Percentiles rank a stretch among this genome's conserved stretches.
Conservation (phyloP, 2,329 filamentous ascomycete genomes). For the Penicillium sp. region DNA sequence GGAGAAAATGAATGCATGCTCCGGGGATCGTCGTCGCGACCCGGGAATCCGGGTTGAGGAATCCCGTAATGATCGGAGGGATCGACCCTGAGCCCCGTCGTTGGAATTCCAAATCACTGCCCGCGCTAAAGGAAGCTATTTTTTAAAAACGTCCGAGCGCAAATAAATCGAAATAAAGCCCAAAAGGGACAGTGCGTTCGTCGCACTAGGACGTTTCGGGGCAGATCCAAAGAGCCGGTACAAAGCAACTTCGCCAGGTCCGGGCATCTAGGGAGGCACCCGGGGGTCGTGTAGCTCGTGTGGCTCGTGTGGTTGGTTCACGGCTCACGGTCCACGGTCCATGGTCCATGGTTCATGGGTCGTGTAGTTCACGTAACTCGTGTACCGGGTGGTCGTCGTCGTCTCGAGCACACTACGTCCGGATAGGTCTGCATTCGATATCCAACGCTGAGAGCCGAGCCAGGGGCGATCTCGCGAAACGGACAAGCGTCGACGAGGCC, state of each 20-base stretch:
- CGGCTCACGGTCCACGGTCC: too few relatives aligned
- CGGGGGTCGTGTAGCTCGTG: too few relatives aligned
- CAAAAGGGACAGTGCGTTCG: background rate
- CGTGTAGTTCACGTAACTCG: too few relatives aligned
- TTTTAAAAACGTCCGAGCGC: slow-evolving; percentile 1
- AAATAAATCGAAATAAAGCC: background rate
- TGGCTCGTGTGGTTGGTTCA: too few relatives aligned
- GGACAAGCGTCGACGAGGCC: slow-evolving; percentile 20
- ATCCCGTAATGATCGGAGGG: slow-evolving; percentile 27
- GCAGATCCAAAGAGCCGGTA: slow-evolving; percentile 17
- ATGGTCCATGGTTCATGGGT: too few relatives aligned
- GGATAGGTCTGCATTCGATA: too few relatives aligned
- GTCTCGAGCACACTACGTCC: too few relatives aligned
- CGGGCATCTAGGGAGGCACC: too few relatives aligned
- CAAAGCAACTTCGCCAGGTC: background rate
- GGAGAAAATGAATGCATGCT: too few relatives aligned
- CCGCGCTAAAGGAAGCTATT: slow-evolving; percentile 14
- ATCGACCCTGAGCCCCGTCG: slow-evolving; percentile 29
- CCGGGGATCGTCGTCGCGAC: slow-evolving; percentile 25
- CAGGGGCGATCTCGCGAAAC: slow-evolving; percentile 17
- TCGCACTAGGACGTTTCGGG: background rate
- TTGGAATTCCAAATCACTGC: slow-evolving; percentile 29
- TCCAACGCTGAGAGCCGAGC: background rate
- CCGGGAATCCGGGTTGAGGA: slow-evolving; percentile 28
- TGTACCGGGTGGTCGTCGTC: too few relatives aligned